Evolutionary conservation across 371 early-diverging fungal genomes (phyloP), one percentile per base, ranked within the genome.

Genomic region (Scutellospora calospora): DNA sequence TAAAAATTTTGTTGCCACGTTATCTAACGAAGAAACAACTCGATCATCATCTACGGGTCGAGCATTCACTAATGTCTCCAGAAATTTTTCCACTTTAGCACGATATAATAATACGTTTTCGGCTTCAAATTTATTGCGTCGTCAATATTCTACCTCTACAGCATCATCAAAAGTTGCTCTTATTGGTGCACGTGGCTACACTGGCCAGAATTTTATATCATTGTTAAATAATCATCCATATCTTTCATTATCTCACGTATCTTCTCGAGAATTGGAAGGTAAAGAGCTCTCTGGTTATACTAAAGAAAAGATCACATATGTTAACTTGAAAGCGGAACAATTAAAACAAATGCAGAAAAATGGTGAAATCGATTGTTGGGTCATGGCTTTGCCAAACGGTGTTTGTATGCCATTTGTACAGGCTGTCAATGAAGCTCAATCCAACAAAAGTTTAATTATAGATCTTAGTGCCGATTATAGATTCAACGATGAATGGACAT

Each of bases 171-270:
- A 84, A n/a, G 93, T 98, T 63, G 98, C 98, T 49, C 87, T 98
- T 51, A 97, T 98, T 77, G 98, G 98, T 75, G 99, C 98, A 12
- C 95, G 99, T 82, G 99, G 99, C 16, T 95, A 94, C 86, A 97
- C 97, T 31, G 99, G 99, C 25, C 95, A 93, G 81, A 98, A 98
- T 85, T 88, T 98, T 75, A 96, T 98, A 83, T 90, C 91, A 75
- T 87, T 98, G 38, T 90, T 98, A 81, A 91, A 97, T 83, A 86
- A 85, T 45, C 99, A 98, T 84, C 97, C 97, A 57, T 79, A 90
- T 27, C 83, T 97, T 35, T 93, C 95, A 80, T 88, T 98, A 52
- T 91, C 94, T n/a, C 92, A 93, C 78, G 96, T 97, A 38, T 94
- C 94, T 27, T 97, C 97, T 29, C 97, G 99, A 80, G 98, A 98